Conservation (phyloP, 805 yeast species). For the Alloascoidea africana region DNA sequence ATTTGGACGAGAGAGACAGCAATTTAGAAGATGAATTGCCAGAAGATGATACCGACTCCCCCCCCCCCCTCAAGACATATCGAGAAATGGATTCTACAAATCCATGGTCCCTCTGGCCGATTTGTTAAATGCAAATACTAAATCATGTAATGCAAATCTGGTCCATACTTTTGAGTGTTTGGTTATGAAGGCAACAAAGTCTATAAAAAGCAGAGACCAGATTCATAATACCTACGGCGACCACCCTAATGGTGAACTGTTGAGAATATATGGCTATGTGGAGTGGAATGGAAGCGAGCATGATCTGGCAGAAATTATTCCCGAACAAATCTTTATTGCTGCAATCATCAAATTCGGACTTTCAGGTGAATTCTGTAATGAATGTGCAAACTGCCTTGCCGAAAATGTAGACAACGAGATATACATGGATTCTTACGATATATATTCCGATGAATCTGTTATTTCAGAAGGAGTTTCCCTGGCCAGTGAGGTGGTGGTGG, state of each 20-base stretch:
- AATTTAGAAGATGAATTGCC: conserved; percentile 20
- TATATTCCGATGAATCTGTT: background rate
- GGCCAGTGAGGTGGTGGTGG: too few relatives aligned
- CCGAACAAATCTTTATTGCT: conserved; percentile 24
- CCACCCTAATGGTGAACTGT: conserved; percentile 78
- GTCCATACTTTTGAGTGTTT: conserved; percentile 32
- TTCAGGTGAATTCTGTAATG: background rate
- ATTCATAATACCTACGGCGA: conserved; percentile 84
- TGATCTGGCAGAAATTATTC: conserved; percentile 69
- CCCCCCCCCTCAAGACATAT: conserved; percentile 23
- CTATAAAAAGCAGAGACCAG: conserved; percentile 54
- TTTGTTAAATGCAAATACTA: conserved; percentile 74
- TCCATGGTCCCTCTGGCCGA: conserved; percentile 94
- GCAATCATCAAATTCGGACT: conserved; percentile 6
- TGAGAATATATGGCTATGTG: conserved; percentile 85
- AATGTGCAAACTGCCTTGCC: background rate
- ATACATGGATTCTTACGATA: background rate
- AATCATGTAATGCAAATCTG: conserved; percentile 58
- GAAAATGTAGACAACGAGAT: background rate
- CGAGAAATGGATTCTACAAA: conserved; percentile 25
- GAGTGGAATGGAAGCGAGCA: conserved; percentile 55
- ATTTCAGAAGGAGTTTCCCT: background rate
- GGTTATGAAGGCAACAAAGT: conserved; percentile 56
- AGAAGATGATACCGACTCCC: conserved; percentile 14
- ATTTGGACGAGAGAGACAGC: conserved; percentile 16